Base-by-base conservation (phyloP, 106 monocot species). In the Agapanthus africanus region DNA sequence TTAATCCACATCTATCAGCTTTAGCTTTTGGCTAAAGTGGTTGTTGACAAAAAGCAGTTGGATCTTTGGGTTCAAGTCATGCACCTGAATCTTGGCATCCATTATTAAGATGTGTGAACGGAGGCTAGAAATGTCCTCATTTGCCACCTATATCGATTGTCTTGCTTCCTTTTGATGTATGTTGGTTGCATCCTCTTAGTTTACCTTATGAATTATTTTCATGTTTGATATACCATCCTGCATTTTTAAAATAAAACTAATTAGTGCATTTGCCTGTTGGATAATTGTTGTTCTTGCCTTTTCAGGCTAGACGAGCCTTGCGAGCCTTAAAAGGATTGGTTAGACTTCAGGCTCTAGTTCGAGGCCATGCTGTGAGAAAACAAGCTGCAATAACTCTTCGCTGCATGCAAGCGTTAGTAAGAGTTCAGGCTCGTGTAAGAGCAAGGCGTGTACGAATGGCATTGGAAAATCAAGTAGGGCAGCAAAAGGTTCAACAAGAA, bases 281-380 rank as follows among this genome's bases (percentile, higher is more conserved):
- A 25, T 59, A 30, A 32, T 4, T n/a, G 6, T 16, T 47, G 8
- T 11, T 62, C 21, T 41, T 64, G 34, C 26, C 41, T 28, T 79
- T 74, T 52, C 81, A 95, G 95, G 91, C 95, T 38, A 95, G 88
- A 72, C 68, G 88, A 67, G 95, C 95, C 10, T 75, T 91, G 52
- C 79, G 91, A 56, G 95, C 91, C 67, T 76, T 95, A 68, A 95
- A 95, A 76, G 95, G 95, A 26, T 73, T 95, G 36, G 95, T 95
- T 37, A 86, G 91, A 81, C 81, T 95, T 71, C 95, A 95, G 71
- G 95, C 95, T 19, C 86, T 95, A 59, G 95, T 91, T 18, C 85
- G 95, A 68, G 95, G 95, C 37, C 95, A 95, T 88, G 83, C 83
- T 52, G 88, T 95, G 26, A 81, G 95, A 74, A 95, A 95, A 76